Evolutionary conservation across 805 yeast genomes (phyloP).

Genomic region (Hyphopichia homilentoma): DNA sequence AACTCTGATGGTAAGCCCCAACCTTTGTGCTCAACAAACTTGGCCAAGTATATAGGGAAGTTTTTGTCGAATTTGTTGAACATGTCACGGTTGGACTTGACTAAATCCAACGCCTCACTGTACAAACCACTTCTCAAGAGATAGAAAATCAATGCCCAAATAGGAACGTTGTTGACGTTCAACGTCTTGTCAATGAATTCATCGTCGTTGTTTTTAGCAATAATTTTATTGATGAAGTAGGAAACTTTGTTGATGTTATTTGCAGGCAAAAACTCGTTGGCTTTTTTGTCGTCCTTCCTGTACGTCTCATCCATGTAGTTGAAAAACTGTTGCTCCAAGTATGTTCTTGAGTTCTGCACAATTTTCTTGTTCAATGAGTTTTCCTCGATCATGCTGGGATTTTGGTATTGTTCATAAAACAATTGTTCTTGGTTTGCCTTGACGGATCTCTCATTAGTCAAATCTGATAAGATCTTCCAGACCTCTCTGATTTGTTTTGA

Average conservation of each 20-base stretch:
- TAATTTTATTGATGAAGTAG: conserved; percentile 45
- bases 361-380: conserved; percentile 42
- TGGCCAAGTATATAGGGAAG: conserved; percentile 75
- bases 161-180: conserved; percentile 73
- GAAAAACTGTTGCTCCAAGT: conserved; percentile 74
- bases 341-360: conserved; percentile 51
- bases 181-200: conserved; percentile 30
- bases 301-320: conserved; percentile 67
- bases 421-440: conserved; percentile 34
- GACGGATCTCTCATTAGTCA: conserved; percentile 35
- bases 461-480: conserved; percentile 61
- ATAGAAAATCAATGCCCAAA: conserved; percentile 92
- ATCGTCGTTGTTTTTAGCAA: conserved; percentile 23
- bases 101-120: conserved; percentile 72
- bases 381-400: conserved; percentile 3
- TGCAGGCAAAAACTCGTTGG: conserved; percentile 42
- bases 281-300: conserved; percentile 47
- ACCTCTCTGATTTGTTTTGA: conserved; percentile 71
- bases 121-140: conserved; percentile 79
- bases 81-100: conserved; percentile 58
- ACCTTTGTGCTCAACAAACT: conserved; percentile 53
- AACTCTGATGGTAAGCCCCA: conserved; percentile 61
- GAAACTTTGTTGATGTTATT: conserved; percentile 69
- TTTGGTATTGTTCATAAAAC: conserved; percentile 20
- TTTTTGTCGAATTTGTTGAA: conserved; percentile 83